Percentiles rank a stretch among this genome's conserved stretches.
Evolutionary conservation across 768 basidiomycete species (phyloP).

Genomic region (Leccinum disarticulatum): DNA sequence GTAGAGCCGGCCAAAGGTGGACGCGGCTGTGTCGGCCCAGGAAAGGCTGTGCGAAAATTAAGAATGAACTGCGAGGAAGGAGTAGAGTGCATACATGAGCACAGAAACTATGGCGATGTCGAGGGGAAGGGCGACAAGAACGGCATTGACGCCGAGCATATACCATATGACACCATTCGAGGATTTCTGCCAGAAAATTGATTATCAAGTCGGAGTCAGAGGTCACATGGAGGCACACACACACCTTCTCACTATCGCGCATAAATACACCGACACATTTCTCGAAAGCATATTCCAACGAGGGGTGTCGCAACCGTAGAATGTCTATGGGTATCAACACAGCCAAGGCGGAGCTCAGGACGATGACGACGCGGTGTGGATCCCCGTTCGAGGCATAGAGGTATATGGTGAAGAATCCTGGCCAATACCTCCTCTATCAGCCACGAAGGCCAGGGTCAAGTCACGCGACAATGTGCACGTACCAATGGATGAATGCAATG

Average conservation of each 20-base stretch:
- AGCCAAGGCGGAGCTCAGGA: conserved; percentile 64
- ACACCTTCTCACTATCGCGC: conserved; percentile 84
- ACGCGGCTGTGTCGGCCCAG: conserved; percentile 95
- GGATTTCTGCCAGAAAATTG: conserved; percentile 38
- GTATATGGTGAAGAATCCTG: conserved; percentile 64
- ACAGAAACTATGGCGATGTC: conserved; percentile 90
- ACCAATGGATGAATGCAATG: conserved; percentile 89
- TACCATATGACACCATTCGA: conserved; percentile 91
- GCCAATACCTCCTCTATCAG: conserved; percentile 9
- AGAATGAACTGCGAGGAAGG: not conserved
- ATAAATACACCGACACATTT: conserved; percentile 75
- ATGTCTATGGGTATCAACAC: conserved; percentile 74
- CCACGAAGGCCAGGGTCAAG: not conserved
- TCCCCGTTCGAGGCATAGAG: conserved; percentile 53
- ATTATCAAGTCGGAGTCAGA: not conserved
- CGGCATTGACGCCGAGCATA: conserved; percentile 80
- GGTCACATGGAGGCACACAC: not conserved
- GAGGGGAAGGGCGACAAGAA: conserved; percentile 71
- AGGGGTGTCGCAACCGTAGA: conserved; percentile 62
- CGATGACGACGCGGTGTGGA: conserved; percentile 52
- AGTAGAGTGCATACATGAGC: conserved; percentile 64
- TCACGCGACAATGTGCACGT: conserved; percentile 28
- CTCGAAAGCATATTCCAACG: conserved; percentile 73
- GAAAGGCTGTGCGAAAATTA: conserved; percentile 58
- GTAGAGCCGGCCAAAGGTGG: conserved; percentile 85